These are phyloP conservation scores for Galeopsis tetrahit DNA, from an alignment of 257 asterid species.

Conservation along the genomic window DNA sequence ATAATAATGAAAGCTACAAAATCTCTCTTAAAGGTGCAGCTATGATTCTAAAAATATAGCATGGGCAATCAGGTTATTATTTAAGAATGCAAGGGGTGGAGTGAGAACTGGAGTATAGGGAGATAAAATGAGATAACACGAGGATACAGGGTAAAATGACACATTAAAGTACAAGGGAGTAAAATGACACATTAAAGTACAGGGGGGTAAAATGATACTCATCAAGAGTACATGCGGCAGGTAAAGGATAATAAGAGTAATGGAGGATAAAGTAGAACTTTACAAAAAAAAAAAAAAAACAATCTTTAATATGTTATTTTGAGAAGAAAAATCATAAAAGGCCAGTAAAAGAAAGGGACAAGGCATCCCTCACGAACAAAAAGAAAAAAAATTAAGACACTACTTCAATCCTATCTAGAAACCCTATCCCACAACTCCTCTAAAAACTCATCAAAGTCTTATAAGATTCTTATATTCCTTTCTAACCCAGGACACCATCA, in stretches of 20 bases:
- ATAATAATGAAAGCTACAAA: constrained; percentile 3
- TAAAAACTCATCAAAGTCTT: background rate
- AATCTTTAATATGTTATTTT: background rate
- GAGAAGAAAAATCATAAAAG: background rate
- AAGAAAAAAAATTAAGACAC: background rate
- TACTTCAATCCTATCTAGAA: background rate
- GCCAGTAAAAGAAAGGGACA: background rate
- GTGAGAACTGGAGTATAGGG: constrained; percentile 1
- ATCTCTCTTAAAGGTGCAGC: background rate
- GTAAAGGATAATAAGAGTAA: background rate
- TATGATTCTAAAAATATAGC: background rate
- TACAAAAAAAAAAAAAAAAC: background rate
- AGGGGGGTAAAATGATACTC: background rate
- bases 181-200: background rate
- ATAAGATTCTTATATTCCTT: background rate
- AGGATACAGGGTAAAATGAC: background rate
- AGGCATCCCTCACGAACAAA: background rate
- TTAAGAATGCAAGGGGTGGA: background rate
- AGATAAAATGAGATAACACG: background rate
- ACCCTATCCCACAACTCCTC: background rate
- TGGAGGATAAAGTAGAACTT: background rate
- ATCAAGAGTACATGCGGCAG: background rate
- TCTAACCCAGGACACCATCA: background rate
- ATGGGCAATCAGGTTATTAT: background rate
- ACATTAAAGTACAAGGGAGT: background rate